Evolutionary conservation across 2,329 filamentous ascomycete species (phyloP).

Genomic region (Talaromyces piceae): DNA sequence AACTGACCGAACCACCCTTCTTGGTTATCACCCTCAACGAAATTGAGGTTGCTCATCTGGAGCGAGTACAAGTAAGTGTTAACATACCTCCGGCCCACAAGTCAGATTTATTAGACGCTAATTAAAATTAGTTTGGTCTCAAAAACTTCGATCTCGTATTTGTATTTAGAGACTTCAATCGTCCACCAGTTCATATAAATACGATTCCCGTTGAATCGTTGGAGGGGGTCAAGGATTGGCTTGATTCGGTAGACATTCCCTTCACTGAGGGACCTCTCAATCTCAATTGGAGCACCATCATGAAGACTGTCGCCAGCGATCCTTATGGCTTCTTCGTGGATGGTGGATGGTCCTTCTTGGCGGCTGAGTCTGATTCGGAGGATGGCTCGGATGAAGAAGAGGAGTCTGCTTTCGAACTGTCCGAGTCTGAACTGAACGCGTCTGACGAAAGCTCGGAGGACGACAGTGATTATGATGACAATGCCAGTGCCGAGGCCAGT

Average conservation of each 20-base stretch:
- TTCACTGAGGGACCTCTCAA: constrained; percentile 93
- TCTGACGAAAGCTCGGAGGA: constrained; percentile 76
- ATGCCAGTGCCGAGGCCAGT: constrained; percentile 68
- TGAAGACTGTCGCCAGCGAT: constrained; percentile 95
- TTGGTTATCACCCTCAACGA: constrained; percentile 92
- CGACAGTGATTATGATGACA: constrained; percentile 88
- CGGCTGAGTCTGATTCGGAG: constrained; percentile 80
- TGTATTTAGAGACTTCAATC: constrained; percentile 93
- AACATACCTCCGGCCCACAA: not conserved
- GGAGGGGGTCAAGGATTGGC: constrained; percentile 94
- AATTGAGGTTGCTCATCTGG: constrained; percentile 91
- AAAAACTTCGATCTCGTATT: constrained; percentile 99
- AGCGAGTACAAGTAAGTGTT: constrained; percentile 64
- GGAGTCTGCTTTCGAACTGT: constrained; percentile 87
- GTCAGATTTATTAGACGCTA: not conserved
- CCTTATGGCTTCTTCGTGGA: constrained; percentile 93
- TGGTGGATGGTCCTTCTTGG: constrained; percentile 90
- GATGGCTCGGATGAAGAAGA: constrained; percentile 69
- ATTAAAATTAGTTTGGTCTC: constrained; percentile 64
- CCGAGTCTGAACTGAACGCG: constrained; percentile 67
- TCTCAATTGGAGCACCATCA: constrained; percentile 97
- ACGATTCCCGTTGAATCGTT: constrained; percentile 94
- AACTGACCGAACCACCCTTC: constrained; percentile 94
- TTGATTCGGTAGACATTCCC: constrained; percentile 91
- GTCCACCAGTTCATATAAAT: constrained; percentile 89